A percentile compares a stretch with the other conserved stretches of the same genome.
Conservation (phyloP, 2,329 filamentous ascomycete species). For the Xylaria sp. region DNA sequence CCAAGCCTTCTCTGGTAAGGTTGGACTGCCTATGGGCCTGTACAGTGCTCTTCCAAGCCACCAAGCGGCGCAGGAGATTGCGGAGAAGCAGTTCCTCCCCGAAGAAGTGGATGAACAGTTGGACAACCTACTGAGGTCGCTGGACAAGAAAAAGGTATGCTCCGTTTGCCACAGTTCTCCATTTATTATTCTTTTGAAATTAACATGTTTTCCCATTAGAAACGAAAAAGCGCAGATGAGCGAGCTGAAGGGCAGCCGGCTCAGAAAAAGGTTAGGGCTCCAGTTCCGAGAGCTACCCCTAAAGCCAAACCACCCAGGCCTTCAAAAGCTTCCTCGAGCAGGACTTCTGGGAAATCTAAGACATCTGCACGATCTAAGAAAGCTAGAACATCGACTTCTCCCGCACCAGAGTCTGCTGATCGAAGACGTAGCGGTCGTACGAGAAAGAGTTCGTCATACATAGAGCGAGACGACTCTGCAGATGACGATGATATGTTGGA, state of each 20-base stretch:
- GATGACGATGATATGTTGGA: slow-evolving; percentile 72
- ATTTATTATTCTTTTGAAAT: slow-evolving; percentile 6
- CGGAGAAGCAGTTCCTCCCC: slow-evolving; percentile 84
- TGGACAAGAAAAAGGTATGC: slow-evolving; percentile 79
- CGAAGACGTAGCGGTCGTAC: slow-evolving; percentile 68
- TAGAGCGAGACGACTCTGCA: slow-evolving; percentile 67
- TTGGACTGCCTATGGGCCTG: slow-evolving; percentile 81
- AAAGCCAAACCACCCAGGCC: slow-evolving; percentile 52
- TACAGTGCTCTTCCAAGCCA: slow-evolving; percentile 82
- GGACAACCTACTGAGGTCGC: slow-evolving; percentile 71
- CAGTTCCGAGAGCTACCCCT: slow-evolving; percentile 48
- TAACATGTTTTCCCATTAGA: slow-evolving; percentile 56
- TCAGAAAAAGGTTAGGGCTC: slow-evolving; percentile 54
- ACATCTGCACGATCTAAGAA: slow-evolving; percentile 46
- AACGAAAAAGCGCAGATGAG: slow-evolving; percentile 67
- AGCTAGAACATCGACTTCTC: slow-evolving; percentile 49
- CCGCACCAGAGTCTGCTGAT: slow-evolving; percentile 54
- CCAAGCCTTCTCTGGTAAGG: slow-evolving; percentile 83
- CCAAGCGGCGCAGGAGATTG: slow-evolving; percentile 83
- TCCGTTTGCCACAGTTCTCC: neutral
- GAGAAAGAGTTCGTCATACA: slow-evolving; percentile 61
- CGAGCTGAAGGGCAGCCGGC: slow-evolving; percentile 58
- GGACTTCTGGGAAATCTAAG: slow-evolving; percentile 44
- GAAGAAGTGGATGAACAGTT: slow-evolving; percentile 80
- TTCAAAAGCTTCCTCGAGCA: slow-evolving; percentile 46